Conservation (phyloP, 208 protist genomes). For the Novymonas esmeraldas region DNA sequence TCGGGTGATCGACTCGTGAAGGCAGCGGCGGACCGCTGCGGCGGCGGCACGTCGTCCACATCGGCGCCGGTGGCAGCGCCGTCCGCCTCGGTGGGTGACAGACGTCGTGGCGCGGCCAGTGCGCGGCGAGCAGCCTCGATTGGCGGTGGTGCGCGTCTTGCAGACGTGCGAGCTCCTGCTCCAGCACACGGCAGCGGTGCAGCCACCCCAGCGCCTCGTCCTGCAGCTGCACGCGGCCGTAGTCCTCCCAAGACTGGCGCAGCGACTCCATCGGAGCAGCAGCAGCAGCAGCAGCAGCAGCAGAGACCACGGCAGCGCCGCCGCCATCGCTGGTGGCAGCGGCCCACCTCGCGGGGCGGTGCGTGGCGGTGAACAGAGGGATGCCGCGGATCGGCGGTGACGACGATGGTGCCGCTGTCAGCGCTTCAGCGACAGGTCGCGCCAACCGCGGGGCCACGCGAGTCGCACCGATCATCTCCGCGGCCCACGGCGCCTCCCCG, state of each 20-base stretch:
- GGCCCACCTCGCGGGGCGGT: not conserved
- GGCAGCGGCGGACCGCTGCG: not conserved
- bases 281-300: not conserved
- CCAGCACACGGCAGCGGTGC: slow-evolving; percentile 27
- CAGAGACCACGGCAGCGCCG: no score
- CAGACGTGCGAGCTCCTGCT: slow-evolving; percentile 17
- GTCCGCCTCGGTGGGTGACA: not conserved
- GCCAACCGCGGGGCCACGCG: not conserved
- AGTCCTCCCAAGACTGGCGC: slow-evolving; percentile 23
- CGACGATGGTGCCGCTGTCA: not conserved
- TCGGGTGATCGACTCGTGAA: slow-evolving; percentile 27
- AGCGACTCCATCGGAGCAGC: slow-evolving; percentile 2
- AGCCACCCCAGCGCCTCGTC: slow-evolving; percentile 41
- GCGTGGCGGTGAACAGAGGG: slow-evolving; percentile 15
- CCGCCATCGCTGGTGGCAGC: no score
- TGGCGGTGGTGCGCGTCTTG: slow-evolving; percentile 16
- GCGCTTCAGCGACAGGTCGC: slow-evolving; percentile 1
- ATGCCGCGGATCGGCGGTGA: slow-evolving; percentile 17
- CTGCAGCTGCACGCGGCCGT: slow-evolving; percentile 29
- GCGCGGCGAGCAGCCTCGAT: slow-evolving; percentile 25
- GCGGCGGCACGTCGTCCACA: not conserved
- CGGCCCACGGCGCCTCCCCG: no score
- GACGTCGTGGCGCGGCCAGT: slow-evolving; percentile 10
- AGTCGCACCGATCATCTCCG: no score
- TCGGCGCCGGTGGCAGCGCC: not conserved